Evolutionary conservation across 1,284 basidiomycete species (phyloP), one percentile per base, ranked within the genome.

Genomic region (Chalciporus sp.): DNA sequence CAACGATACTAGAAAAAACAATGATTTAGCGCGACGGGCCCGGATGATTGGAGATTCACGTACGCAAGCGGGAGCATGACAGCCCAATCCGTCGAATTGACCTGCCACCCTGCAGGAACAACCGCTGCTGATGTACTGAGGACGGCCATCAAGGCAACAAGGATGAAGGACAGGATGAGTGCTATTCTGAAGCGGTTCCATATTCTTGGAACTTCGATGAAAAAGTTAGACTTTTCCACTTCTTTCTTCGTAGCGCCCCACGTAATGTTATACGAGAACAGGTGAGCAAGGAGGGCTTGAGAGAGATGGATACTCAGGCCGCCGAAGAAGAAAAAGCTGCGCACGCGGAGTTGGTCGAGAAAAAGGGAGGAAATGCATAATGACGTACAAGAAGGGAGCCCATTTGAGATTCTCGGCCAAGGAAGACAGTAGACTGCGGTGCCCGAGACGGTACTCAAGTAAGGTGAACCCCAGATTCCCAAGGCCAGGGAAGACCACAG

Each of bases 161-260:
- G 56, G 28, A 79, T 19, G 47, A 80, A 61, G 49, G 76, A 85
- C 40, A 92, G 57, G 26, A 82, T 54, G 55, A 94, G 76, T 42
- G 84, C 76, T 20, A 85, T 64, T 71, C 87, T 84, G 74, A 91
- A 90, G 14, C 88, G 82, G 60, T 86, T 84, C 66, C 86, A 74
- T 68, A 94, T 94, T 56, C 80, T 83, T 0, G 93, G 93, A 8
- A 93, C 85, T 70, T 95, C 92, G 49, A 87, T 82, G 83, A 91
- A 94, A 76, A 94, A 94, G 70, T 94, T 93, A 11, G 85, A 90
- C 49, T 83, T 78, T 69, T 90, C 85, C 50, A 90, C 88, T 66
- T 92, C 90, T 64, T 91, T 91, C 69, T 82, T 86, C 3, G 88
- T 90, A 20, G 87, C 87, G 10, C 81, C 82, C 89, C 89, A 93